These are phyloP conservation scores for Hortiboletus campestris DNA, from an alignment of 768 basidiomycete species.

Conservation along the genomic window DNA sequence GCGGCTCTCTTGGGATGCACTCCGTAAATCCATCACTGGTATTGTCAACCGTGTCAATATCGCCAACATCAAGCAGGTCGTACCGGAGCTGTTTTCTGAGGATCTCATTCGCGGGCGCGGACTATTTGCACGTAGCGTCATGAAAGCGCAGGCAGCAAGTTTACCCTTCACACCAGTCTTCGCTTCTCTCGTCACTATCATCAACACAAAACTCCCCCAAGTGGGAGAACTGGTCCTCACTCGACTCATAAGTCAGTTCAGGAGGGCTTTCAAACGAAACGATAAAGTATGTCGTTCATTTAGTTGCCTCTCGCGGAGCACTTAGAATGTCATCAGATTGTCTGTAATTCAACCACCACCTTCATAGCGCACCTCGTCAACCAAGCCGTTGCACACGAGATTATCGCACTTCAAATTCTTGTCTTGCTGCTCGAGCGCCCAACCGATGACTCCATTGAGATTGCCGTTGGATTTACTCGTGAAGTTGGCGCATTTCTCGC, in stretches of 20 bases:
- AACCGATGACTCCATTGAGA: conserved; percentile 97
- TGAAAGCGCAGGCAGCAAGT: conserved; percentile 97
- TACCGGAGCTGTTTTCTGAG: conserved; percentile 89
- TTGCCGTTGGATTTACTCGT: conserved; percentile 95
- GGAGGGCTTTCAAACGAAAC: conserved; percentile 92
- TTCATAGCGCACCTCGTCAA: conserved; percentile 92
- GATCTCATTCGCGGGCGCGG: conserved; percentile 93
- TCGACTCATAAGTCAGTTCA: conserved; percentile 91
- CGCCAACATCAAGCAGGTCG: conserved; percentile 91
- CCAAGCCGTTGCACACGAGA: conserved; percentile 89
- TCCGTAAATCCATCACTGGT: conserved; percentile 98
- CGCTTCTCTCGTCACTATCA: conserved; percentile 87
- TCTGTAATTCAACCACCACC: conserved; percentile 90
- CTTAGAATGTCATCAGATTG: conserved; percentile 52
- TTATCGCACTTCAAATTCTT: conserved; percentile 93
- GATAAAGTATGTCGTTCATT: conserved; percentile 73
- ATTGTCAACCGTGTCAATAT: conserved; percentile 99
- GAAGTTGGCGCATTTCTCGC: conserved; percentile 95
- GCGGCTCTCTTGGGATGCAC: conserved; percentile 94
- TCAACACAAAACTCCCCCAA: conserved; percentile 96
- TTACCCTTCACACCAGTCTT: conserved; percentile 98
- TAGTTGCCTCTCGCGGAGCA: not conserved
- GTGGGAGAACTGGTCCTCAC: conserved; percentile 90
- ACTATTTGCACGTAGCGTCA: conserved; percentile 88
- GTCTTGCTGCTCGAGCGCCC: conserved; percentile 94